Evolutionary conservation across 352 stramenopile species (phyloP), one percentile per base, ranked within the genome.

Genomic region (Phytopythium montanum): DNA sequence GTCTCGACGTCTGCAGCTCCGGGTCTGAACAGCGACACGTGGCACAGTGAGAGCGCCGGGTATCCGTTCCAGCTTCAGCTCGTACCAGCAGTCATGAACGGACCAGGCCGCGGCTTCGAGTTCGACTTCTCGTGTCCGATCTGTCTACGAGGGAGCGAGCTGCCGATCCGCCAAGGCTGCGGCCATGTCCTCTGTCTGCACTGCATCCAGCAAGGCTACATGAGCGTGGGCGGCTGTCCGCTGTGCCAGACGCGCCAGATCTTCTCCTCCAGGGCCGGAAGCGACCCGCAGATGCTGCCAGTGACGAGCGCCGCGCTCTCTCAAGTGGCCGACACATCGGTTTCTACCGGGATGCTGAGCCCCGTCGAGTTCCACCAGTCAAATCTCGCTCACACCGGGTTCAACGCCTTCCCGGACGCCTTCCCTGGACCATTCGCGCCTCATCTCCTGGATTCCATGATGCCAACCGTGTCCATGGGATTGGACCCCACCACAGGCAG

Each of bases 181-280:
- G 76, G 76, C 16, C 76, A 86, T 51, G 72, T 76, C 10, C 65
- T 86, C 33, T 86, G 76, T 38, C 57, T 73, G 41, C 65, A 73
- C 8, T 87, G 76, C 62, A 73, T 77, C 53, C 76, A 81, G 42
- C 76, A 87, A 28, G 76, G 66, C 12, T 56, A 79, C 26, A 68
- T 66, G 7, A 68, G 66, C 16, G 38, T 82, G 14, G 68, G 72
- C 12, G 58, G 66, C 44, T 87, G 76, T 44, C 67, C 72, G 9
- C 56, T 87, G 34, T 87, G 76, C 51, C 72, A 81, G 63, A 67
- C 76, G 5, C 76, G 83, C 29, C 65, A 80, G 28, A 60, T 79
- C 56, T 84, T 84, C 36, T 69, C 53, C 7, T 23, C 53, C 3
- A 31, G 39, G 31, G 19, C 5, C 21, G 28, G 53, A 16, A 34